Evolutionary conservation across 78 protist genomes (phyloP), one percentile per base, ranked within the genome.

Genomic region (Chrysochromulina tobinii): DNA sequence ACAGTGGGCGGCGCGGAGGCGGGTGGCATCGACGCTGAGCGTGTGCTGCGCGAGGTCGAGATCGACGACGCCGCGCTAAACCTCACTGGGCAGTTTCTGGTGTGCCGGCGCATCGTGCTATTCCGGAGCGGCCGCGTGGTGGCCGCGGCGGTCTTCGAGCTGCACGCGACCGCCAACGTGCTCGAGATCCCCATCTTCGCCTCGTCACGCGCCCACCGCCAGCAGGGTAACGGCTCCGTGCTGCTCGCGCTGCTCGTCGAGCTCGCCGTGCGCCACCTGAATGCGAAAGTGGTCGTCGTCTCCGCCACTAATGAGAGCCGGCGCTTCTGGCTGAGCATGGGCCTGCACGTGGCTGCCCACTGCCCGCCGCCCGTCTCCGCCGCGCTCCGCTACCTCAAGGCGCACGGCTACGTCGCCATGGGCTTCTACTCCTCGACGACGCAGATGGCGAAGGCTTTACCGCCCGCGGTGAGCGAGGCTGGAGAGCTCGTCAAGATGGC

Each of bases 61-160:
- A 15, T 18, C 14, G 83, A 75, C 23, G 57, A 75, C 25, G 1
- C 58, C 3, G 1, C 50, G 59, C 12, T 75, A 21, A 2, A 12
- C 25, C 57, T 75, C 58, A 38, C 58, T 21, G 3, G 58, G 8
- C 83, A 75, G 57, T 75, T 75, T 57, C 4, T 12, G 23, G 18
- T 11, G 25, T 75, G 83, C 83, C 83, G 83, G 25, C 54, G 57
- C 27, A 15, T 75, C 11, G 58, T 50, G 18, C 83, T 75, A 1
- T 75, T 27, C n/a, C 50, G 3, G 79, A 3, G 14, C 12, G 83
- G 83, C 14, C 3, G 18, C 18, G 57, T n/a, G 51, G 83, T 75
- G 83, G 83, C 83, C 58, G 83, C 83, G 51, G 83, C 83, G 59
- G 57, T 75, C 12, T 12, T 75, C 58, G 83, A 75, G 83, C 23